A percentile compares a stretch with the other conserved stretches of the same genome.
phyloP scores from a whole-genome alignment of 495 filamentous ascomycete genomes.

The Penicillium bovifimosum region DNA sequence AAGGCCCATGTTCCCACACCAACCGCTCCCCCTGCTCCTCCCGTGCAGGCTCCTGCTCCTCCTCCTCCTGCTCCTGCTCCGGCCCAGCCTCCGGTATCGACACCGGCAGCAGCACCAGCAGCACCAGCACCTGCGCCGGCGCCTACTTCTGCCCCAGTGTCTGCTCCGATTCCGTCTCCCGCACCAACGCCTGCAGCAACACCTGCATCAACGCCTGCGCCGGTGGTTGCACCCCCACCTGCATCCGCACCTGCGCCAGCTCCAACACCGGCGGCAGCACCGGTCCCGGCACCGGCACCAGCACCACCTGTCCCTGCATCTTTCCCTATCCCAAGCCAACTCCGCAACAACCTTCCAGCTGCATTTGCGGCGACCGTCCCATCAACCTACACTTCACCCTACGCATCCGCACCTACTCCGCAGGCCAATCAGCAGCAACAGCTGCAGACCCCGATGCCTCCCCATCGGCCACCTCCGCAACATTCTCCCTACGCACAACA shows the following conservation, averaged over 20 bases:
- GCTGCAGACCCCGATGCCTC: conserved; percentile 28
- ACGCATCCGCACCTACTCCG: conserved; percentile 38
- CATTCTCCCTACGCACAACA: conserved; percentile 23
- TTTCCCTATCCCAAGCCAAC: conserved; percentile 38
- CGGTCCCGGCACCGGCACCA: conserved; percentile 13
- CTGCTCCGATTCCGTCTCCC: conserved; percentile 14
- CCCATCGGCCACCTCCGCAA: conserved; percentile 21
- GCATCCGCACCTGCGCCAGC: not conserved
- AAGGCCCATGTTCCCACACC: conserved; percentile 9
- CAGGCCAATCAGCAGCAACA: conserved; percentile 27
- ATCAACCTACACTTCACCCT: conserved; percentile 39
- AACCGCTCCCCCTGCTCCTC: conserved; percentile 7
- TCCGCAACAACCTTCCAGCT: conserved; percentile 41
- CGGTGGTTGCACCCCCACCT: conserved; percentile 3
- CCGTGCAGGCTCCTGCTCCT: conserved; percentile 12
- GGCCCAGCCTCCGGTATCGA: not conserved
- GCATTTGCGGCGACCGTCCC: conserved; percentile 39
- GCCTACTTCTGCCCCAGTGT: conserved; percentile 16
- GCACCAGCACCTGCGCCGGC: conserved; percentile 17
- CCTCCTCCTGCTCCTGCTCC: conserved; percentile 13
- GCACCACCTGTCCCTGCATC: conserved; percentile 22
- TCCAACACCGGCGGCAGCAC: not conserved
- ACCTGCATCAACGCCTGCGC: conserved; percentile 11
- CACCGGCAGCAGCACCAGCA: conserved; percentile 14
- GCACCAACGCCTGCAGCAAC: conserved; percentile 15